These are phyloP conservation scores for Hymenoscyphus fructigenus DNA, from an alignment of 2,329 filamentous ascomycete genomes.

Conservation along the genomic window DNA sequence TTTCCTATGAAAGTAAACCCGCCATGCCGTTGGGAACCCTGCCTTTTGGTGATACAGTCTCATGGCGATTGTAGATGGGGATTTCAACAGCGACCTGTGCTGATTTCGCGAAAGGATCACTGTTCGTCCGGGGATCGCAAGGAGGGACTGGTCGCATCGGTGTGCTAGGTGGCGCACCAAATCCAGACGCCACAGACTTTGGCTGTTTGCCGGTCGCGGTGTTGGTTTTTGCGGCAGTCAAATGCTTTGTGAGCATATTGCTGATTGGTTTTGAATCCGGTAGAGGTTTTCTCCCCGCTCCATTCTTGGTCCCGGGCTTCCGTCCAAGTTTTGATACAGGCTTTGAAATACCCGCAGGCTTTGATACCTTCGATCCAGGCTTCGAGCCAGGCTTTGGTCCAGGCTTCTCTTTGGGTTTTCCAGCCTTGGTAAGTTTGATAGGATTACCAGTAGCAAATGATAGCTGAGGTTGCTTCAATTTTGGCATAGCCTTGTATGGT, in stretches of 20 bases:
- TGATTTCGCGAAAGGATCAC: constrained; percentile 11
- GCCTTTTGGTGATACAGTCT: constrained; percentile 45
- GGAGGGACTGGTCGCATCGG: constrained; percentile 24
- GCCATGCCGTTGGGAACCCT: constrained; percentile 44
- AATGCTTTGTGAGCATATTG: constrained; percentile 32
- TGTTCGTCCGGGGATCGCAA: constrained; percentile 30
- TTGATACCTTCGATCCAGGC: not conserved
- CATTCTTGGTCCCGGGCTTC: not conserved
- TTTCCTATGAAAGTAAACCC: constrained; percentile 2
- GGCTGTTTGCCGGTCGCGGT: constrained; percentile 17
- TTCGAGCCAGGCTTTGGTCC: constrained; percentile 29
- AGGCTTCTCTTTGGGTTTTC: constrained; percentile 29
- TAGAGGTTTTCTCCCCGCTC: constrained; percentile 26
- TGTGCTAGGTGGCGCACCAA: constrained; percentile 20
- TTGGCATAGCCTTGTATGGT: constrained; percentile 31
- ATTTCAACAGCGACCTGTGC: constrained; percentile 10
- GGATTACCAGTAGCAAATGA: constrained; percentile 20
- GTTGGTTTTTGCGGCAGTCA: constrained; percentile 28
- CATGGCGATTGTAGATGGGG: constrained; percentile 23
- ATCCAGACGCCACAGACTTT: constrained; percentile 6
- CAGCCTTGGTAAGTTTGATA: constrained; percentile 13
- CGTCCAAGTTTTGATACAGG: not conserved
- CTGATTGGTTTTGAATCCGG: constrained; percentile 22
- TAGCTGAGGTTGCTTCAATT: constrained; percentile 54
- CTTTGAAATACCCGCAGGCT: not conserved